Conservation (phyloP, 2,329 filamentous ascomycete genomes). For the Podosphaera leucotricha region DNA sequence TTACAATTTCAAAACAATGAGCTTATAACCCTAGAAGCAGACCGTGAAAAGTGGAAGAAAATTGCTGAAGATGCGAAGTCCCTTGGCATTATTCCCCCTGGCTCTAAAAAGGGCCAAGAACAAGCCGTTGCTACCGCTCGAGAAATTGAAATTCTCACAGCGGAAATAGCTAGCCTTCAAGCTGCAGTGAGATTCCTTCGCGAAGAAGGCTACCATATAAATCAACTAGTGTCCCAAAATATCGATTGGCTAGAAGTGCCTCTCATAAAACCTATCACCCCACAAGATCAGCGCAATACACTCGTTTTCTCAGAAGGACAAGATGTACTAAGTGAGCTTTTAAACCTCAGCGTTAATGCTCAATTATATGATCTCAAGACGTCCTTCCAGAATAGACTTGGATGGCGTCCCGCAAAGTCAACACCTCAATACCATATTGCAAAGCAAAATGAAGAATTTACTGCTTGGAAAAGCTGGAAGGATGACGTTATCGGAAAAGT, state of each 20-base stretch:
- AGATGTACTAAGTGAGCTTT: constrained; percentile 39
- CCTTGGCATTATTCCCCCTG: constrained; percentile 23
- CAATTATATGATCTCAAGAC: constrained; percentile 33
- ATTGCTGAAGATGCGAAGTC: constrained; percentile 37
- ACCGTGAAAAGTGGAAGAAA: constrained; percentile 50
- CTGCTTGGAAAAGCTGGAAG: constrained; percentile 35
- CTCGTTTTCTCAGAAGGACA: constrained; percentile 36
- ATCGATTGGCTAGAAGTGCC: constrained; percentile 42
- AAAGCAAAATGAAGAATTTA: constrained; percentile 40
- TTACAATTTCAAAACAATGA: constrained; percentile 45
- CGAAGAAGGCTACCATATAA: constrained; percentile 39
- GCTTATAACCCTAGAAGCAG: constrained; percentile 36
- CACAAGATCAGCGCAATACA: constrained; percentile 24
- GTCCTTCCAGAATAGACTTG: constrained; percentile 33
- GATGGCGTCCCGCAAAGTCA: constrained; percentile 39
- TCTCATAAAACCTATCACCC: constrained; percentile 21
- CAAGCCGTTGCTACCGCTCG: constrained; percentile 44
- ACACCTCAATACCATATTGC: constrained; percentile 45
- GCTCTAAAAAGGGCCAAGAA: constrained; percentile 35
- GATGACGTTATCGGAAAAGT: constrained; percentile 30
- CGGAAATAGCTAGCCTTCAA: constrained; percentile 40
- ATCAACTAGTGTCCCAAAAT: constrained; percentile 29
- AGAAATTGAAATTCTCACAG: constrained; percentile 49
- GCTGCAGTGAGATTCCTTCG: constrained; percentile 43
- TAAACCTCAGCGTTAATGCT: constrained; percentile 33